A percentile compares a stretch with the other conserved stretches of the same genome.
Evolutionary conservation across 148 eudicot genomes (phyloP).

Genomic region (Vaccinium macrocarpon): DNA sequence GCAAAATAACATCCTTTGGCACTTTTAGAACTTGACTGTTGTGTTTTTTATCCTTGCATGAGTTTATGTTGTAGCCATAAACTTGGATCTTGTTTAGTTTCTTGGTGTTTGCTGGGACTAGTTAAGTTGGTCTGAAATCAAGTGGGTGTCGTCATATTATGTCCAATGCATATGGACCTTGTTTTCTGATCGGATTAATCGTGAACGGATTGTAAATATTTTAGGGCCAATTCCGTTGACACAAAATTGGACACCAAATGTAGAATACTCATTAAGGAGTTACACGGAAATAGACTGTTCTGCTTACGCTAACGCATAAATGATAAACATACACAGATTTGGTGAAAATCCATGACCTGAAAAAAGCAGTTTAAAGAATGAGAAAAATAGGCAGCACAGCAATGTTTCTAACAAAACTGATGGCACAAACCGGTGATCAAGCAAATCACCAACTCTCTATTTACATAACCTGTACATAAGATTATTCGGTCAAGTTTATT

Average conservation of each 20-base stretch:
- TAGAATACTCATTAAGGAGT: no score
- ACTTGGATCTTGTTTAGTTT: no score
- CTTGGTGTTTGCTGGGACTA: no score
- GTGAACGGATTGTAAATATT: not conserved
- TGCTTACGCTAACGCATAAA: not conserved
- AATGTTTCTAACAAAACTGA: not conserved
- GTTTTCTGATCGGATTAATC: not conserved
- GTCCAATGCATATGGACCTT: not conserved
- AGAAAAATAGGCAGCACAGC: not conserved
- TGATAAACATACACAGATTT: not conserved
- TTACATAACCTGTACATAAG: conserved; percentile 28
- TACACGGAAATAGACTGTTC: not conserved
- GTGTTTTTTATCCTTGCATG: no score
- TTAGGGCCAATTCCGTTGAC: no score
- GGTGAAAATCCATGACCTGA: not conserved
- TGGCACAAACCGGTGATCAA: not conserved
- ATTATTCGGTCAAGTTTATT: conserved; percentile 10
- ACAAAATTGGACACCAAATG: no score
- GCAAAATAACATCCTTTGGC: no score
- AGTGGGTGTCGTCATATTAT: not conserved
- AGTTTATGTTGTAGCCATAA: no score
- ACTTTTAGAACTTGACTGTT: not conserved
- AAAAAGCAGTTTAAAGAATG: not conserved
- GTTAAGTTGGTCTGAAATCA: no score
- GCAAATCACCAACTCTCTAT: conserved; percentile 18